phyloP scores from a whole-genome alignment of 352 stramenopile species.

The Phytopythium litorale region DNA sequence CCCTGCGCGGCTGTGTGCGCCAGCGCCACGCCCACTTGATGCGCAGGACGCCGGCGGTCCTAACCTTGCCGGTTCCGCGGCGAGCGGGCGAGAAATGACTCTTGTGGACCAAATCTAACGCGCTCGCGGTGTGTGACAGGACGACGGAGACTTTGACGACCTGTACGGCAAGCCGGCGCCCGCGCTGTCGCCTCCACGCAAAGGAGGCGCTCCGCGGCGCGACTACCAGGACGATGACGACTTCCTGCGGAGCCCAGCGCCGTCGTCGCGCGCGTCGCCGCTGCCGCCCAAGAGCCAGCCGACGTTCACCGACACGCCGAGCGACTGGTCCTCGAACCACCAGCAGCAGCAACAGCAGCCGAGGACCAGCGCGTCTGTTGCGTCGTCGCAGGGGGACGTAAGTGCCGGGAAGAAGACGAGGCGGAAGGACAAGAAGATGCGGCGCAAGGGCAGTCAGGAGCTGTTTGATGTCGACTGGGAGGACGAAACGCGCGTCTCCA shows the following conservation, averaged over 20 bases:
- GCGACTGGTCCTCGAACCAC: slow-evolving; percentile 7
- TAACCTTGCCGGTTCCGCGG: not conserved
- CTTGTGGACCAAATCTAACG: not conserved
- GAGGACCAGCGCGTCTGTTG: slow-evolving; percentile 15
- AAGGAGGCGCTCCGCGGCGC: not conserved
- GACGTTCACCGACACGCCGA: slow-evolving; percentile 12
- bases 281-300: slow-evolving; percentile 16
- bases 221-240: not conserved
- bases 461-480: slow-evolving; percentile 66
- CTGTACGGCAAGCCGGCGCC: slow-evolving; percentile 39
- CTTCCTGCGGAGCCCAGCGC: slow-evolving; percentile 10
- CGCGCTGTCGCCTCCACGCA: slow-evolving; percentile 3
- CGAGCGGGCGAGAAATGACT: not conserved
- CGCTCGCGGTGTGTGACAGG: slow-evolving; percentile 18
- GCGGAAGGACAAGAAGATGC: slow-evolving; percentile 17
- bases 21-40: not conserved
- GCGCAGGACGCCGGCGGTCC: not conserved
- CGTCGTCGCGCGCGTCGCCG: slow-evolving; percentile 20
- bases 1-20: not conserved
- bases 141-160: slow-evolving; percentile 77
- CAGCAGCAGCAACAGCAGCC: slow-evolving; percentile 2
- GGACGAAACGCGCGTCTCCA: slow-evolving; percentile 32
- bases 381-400: slow-evolving; percentile 6
- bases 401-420: not conserved
- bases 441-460: slow-evolving; percentile 52